Base-by-base conservation (phyloP, 371 early-diverging fungal species). In the Dichotomocladium elegans region DNA sequence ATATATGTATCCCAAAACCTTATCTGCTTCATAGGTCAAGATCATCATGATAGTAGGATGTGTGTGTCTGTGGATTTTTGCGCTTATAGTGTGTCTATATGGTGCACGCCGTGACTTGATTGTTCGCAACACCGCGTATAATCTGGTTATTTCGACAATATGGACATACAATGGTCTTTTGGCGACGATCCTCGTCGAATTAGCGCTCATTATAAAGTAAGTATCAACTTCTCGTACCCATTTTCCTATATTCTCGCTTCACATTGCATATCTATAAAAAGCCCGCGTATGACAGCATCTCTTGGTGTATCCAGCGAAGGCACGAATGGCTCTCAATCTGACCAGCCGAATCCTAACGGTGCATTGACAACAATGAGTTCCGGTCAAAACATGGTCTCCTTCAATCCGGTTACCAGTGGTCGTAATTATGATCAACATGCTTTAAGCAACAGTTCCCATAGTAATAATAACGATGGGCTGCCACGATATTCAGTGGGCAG, bases 171-270 rank as follows among this genome's bases (percentile, higher is more conserved):
- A 57, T 17, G 66, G 66, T 29, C 40, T 52, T 10, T 26, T 68
- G 1, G 66, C 69, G 12, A 61, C 63, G 3, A 42, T 68, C 11
- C 41, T 72, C 22, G 49, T 72, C 1, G 66, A 58, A 34, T 4
- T 60, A 9, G 63, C 66, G 0, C 26, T 72, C 10, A 40, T 72
- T 10, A 51, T 72, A 9, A 68, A 68, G 71, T 70, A 59, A 24
- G 66, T 43, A 14, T 51, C 31, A 2, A 21, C 1, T 2, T n/a
- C 25, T 10, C 14, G 27, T 30, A 15, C n/a, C 15, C 14, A n/a
- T 51, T 15, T 40, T 28, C 11, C 28, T 17, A 21, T 26, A 14
- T 26, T 22, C 25, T 41, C 31, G 27, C 26, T 22, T 50, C 14
- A 15, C 33, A 8, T 31, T 19, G 17, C 33, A 28, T 24, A 22